Evolutionary conservation across 2,329 filamentous ascomycete genomes (phyloP), one percentile per base, ranked within the genome.

Genomic region (Calycina herbarum): DNA sequence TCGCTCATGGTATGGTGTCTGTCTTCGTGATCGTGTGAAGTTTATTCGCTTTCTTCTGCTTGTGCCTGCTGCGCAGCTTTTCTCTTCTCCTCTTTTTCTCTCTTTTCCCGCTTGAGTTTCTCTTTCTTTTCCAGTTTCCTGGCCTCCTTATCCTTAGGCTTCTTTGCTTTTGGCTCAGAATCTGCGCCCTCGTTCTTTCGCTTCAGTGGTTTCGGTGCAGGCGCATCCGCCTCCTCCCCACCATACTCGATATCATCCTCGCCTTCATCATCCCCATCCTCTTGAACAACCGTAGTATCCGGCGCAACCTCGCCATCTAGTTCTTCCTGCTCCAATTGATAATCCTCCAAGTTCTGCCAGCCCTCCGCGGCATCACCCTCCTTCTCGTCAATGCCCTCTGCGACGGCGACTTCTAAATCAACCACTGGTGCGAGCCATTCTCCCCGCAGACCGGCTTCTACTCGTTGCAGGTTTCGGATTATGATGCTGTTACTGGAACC

Each of bases 51-150:
- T 31, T 13, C 38, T 42, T 20, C 13, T 42, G 20, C 35, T 24
- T 45, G 58, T 42, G 35, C 58, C 33, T 62, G 63, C 33, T 62
- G 63, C n/a, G 42, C 67, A 65, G 67, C 69, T 65, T 76, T 78
- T 57, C 80, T 81, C 72, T 54, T 54, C 72, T 82, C 80, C 74
- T 85, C 86, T 80, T 87, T 87, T 76, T 85, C 86, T 80, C 86
- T 87, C 76, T 83, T 86, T 67, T 83, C 79, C 63, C 82, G 81
- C 68, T 83, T 83, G 73, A 48, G 69, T 71, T 73, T 77, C 82
- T 77, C 60, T 80, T 80, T 60, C 45, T 64, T 78, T 69, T 76
- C 76, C 73, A 82, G 76, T 58, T 80, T 80, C 71, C 79, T 77
- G 64, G 78, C 78, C 69, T 68, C 59, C 57, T 35, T 66, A 27